Evolutionary conservation across 208 protist species (phyloP).

Genomic region (Trypanosoma lewisi): DNA sequence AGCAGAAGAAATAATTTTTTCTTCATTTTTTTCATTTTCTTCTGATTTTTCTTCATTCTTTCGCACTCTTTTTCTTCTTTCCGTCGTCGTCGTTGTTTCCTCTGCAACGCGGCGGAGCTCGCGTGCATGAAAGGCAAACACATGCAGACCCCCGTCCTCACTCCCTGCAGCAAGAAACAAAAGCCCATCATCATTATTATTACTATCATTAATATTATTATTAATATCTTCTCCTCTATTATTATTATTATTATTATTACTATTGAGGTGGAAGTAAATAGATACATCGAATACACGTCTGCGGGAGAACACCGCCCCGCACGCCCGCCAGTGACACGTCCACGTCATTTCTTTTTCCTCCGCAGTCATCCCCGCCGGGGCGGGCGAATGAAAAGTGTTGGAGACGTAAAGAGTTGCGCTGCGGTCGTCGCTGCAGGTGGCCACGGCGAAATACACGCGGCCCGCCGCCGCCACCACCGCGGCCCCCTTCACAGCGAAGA

Average conservation of each 20-base stretch:
- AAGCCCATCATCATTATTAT: not conserved
- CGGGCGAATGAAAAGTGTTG: not conserved
- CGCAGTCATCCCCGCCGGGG: too few relatives aligned
- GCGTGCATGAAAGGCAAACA: slow-evolving; percentile 17
- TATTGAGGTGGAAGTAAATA: too few relatives aligned
- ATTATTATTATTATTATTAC: too few relatives aligned
- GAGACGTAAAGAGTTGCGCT: slow-evolving; percentile 44
- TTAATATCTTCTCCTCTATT: too few relatives aligned
- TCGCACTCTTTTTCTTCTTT: too few relatives aligned
- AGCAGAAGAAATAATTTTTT: not conserved
- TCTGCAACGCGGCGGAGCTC: slow-evolving; percentile 1
- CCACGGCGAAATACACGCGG: slow-evolving; percentile 26
- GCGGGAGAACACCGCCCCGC: slow-evolving; percentile 34
- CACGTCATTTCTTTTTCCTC: slow-evolving; percentile 29
- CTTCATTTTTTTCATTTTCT: not conserved
- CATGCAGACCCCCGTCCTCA: slow-evolving; percentile 64
- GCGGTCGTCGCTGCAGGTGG: slow-evolving; percentile 80
- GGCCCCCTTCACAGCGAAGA: slow-evolving; percentile 51
- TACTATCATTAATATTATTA: too few relatives aligned
- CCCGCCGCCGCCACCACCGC: not conserved
- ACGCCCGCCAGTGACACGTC: slow-evolving; percentile 37
- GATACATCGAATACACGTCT: slow-evolving; percentile 71
- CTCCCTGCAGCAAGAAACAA: slow-evolving; percentile 36
- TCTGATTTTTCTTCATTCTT: not conserved
- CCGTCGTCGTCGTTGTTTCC: too few relatives aligned